A percentile compares a stretch with the other conserved stretches of the same genome.
Evolutionary conservation across 2,329 filamentous ascomycete genomes (phyloP).

Genomic region (Pestalotiopsis sp.): DNA sequence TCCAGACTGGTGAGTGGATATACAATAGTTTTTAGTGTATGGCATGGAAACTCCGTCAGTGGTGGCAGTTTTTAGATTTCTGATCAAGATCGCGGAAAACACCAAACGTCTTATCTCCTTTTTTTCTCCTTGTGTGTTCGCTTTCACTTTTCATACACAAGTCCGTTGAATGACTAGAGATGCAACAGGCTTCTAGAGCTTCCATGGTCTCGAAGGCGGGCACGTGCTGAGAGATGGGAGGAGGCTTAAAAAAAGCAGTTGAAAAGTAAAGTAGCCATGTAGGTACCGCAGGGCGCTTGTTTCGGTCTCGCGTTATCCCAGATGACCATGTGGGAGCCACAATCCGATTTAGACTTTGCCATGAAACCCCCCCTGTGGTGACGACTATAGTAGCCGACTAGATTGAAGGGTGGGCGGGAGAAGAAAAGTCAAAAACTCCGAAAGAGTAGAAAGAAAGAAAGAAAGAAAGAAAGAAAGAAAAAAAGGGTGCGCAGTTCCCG

Average conservation of each 20-base stretch:
- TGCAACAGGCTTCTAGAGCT: conserved; percentile 15
- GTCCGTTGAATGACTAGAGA: conserved; percentile 4
- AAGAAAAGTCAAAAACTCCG: no score
- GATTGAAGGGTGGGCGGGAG: neutral
- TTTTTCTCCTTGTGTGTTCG: neutral
- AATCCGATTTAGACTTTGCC: conserved; percentile 11
- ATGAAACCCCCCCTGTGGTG: conserved; percentile 6
- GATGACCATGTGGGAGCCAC: conserved; percentile 16
- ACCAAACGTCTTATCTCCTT: neutral
- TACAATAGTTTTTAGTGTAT: neutral
- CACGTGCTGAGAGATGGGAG: neutral
- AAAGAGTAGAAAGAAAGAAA: no score
- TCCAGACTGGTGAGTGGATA: neutral
- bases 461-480: neutral
- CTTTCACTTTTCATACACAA: neutral
- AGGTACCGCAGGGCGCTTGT: neutral
- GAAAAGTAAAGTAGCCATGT: neutral
- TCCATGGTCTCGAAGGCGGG: conserved; percentile 6
- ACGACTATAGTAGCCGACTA: neutral
- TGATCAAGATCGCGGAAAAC: neutral
- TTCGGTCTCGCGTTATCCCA: neutral
- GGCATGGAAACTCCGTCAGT: neutral
- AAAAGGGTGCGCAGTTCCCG: neutral
- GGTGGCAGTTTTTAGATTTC: neutral
- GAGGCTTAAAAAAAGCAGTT: neutral